These are phyloP conservation scores for Salix arbutifolia DNA, from an alignment of 345 rosid genomes.

Conservation along the genomic window DNA sequence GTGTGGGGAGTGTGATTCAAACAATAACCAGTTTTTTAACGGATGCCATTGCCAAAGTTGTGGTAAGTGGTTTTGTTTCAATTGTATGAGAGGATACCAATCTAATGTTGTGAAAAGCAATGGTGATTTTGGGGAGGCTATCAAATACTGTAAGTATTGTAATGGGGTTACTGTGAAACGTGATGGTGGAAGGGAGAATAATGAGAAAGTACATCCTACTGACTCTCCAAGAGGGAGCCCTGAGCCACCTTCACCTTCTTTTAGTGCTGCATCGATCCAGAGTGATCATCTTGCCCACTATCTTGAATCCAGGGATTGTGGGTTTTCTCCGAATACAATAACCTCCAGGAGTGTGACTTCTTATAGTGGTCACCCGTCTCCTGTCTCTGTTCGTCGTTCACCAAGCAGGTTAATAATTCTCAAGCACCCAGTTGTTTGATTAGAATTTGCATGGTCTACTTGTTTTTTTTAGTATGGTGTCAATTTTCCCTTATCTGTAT, in stretches of 20 bases:
- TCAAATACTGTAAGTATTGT: slow-evolving; percentile 64
- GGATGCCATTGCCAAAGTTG: slow-evolving; percentile 62
- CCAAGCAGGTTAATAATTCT: slow-evolving; percentile 53
- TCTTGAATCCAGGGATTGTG: slow-evolving; percentile 54
- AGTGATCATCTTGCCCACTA: slow-evolving; percentile 38
- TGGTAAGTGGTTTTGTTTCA: slow-evolving; percentile 52
- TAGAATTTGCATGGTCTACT: not conserved
- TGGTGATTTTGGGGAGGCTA: slow-evolving; percentile 15
- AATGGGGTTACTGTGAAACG: slow-evolving; percentile 30
- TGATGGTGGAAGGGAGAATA: slow-evolving; percentile 42
- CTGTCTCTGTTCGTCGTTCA: slow-evolving; percentile 43
- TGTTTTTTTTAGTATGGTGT: not conserved
- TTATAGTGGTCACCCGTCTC: slow-evolving; percentile 36
- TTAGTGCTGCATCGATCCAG: slow-evolving; percentile 29
- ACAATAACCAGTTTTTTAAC: slow-evolving; percentile 23
- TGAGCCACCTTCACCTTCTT: slow-evolving; percentile 55
- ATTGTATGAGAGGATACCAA: slow-evolving; percentile 32
- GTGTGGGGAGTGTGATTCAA: slow-evolving; percentile 49
- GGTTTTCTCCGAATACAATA: slow-evolving; percentile 31
- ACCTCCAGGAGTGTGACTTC: slow-evolving; percentile 41
- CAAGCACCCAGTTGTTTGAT: not conserved
- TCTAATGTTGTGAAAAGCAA: slow-evolving; percentile 14
- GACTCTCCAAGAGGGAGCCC: slow-evolving; percentile 56
- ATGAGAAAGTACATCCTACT: slow-evolving; percentile 78
- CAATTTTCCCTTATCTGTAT: not conserved